phyloP scores from a whole-genome alignment of 352 stramenopile species.

The Globisporangium alternatum region DNA sequence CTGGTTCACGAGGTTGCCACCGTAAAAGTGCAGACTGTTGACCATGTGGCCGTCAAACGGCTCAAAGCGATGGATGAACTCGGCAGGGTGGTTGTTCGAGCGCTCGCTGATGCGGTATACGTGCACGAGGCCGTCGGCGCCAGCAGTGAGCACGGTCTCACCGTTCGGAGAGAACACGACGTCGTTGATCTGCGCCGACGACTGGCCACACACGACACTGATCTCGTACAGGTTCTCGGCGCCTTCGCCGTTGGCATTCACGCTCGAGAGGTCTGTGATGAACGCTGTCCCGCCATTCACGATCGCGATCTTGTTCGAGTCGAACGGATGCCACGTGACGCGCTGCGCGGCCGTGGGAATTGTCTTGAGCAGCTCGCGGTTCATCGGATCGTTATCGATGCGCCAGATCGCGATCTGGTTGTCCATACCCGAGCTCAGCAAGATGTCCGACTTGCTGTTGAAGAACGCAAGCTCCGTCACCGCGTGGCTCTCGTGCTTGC shows the following conservation, averaged over 20 bases:
- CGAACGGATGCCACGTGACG: constrained; percentile 78
- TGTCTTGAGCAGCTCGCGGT: constrained; percentile 60
- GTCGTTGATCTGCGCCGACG: constrained; percentile 71
- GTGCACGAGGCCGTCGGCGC: constrained; percentile 76
- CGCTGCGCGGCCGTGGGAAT: constrained; percentile 57
- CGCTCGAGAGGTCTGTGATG: constrained; percentile 52
- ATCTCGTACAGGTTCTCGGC: constrained; percentile 63
- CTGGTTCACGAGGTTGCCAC: constrained; percentile 38
- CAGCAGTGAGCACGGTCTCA: constrained; percentile 60
- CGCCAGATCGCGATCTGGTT: constrained; percentile 73
- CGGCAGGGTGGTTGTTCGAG: constrained; percentile 43
- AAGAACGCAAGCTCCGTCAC: constrained; percentile 82
- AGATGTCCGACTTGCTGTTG: constrained; percentile 59
- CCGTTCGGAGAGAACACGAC: constrained; percentile 65
- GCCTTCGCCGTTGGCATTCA: constrained; percentile 33
- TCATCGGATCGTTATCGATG: constrained; percentile 71
- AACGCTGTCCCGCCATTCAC: constrained; percentile 65
- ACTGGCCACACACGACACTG: constrained; percentile 70
- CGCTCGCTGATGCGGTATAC: constrained; percentile 64
- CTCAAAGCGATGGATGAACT: constrained; percentile 78
- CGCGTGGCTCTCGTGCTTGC: constrained; percentile 69
- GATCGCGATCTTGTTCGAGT: constrained; percentile 73
- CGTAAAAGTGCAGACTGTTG: constrained; percentile 72
- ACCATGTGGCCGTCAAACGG: constrained; percentile 68
- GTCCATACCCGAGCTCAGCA: constrained; percentile 65